Conservation (phyloP, 371 early-diverging fungal genomes). For the Saksenaea vasiformis region DNA sequence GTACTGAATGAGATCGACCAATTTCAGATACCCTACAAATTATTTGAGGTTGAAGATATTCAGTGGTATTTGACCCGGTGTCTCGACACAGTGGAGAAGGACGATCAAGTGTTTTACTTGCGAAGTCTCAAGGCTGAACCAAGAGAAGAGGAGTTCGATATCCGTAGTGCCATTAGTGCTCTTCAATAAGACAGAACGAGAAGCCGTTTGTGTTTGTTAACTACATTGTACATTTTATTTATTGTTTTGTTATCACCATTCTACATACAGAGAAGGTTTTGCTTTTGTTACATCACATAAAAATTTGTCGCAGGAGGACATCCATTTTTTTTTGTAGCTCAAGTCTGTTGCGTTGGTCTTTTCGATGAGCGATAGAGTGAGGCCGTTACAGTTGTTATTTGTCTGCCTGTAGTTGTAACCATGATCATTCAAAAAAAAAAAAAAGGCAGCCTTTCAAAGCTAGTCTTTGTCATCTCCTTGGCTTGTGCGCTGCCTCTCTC, state of each 20-base stretch:
- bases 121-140: constrained; percentile 45
- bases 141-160: constrained; percentile 36
- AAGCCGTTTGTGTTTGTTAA: neutral
- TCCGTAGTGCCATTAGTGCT: neutral
- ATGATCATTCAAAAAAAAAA: too few relatives aligned
- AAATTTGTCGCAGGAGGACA: neutral
- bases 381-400: too few relatives aligned
- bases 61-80: constrained; percentile 35
- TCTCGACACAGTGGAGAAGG: constrained; percentile 39
- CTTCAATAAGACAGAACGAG: neutral
- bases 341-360: too few relatives aligned
- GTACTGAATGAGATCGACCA: constrained; percentile 77
- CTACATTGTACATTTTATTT: constrained; percentile 7
- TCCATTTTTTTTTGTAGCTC: too few relatives aligned
- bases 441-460: too few relatives aligned
- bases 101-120: constrained; percentile 44
- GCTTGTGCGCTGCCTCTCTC: too few relatives aligned
- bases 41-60: constrained; percentile 61
- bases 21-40: constrained; percentile 76
- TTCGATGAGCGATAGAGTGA: too few relatives aligned
- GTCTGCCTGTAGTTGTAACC: too few relatives aligned
- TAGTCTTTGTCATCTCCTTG: too few relatives aligned
- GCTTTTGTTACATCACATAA: too few relatives aligned
- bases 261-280: neutral
- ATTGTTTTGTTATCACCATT: neutral